phyloP scores from a whole-genome alignment of 106 monocot genomes.

The Apostasia ramifera region DNA sequence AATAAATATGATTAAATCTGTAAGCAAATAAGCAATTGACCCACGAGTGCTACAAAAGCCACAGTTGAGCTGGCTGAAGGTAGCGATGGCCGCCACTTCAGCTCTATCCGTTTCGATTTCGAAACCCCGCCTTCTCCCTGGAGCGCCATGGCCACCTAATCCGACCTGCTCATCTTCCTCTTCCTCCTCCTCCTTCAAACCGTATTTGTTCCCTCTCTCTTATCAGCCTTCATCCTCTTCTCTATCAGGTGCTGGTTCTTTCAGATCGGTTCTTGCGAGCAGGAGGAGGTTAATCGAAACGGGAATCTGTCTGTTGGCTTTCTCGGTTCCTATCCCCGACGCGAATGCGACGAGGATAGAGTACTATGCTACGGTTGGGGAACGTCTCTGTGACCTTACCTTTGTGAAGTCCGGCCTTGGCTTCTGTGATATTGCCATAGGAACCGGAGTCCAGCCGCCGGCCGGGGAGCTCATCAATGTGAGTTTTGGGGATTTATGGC shows the following conservation, averaged over 20 bases:
- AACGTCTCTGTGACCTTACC: slow-evolving; percentile 65
- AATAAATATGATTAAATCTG: too few species aligned
- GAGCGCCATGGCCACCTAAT: not conserved
- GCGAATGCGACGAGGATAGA: slow-evolving; percentile 72
- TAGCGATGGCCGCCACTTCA: slow-evolving; percentile 3
- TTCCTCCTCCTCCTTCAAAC: not conserved
- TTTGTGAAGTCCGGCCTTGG: slow-evolving; percentile 82
- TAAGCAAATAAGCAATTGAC: too few species aligned
- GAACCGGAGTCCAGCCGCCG: slow-evolving; percentile 56
- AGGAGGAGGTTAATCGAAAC: slow-evolving; percentile 48
- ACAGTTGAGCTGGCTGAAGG: not conserved
- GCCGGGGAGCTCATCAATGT: slow-evolving; percentile 85
- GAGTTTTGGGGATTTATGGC: slow-evolving; percentile 4
- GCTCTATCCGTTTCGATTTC: slow-evolving; percentile 12
- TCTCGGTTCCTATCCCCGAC: slow-evolving; percentile 23
- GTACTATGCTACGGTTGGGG: slow-evolving; percentile 89
- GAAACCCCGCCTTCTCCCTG: not conserved
- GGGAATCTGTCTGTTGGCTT: slow-evolving; percentile 45
- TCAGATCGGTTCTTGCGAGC: slow-evolving; percentile 11
- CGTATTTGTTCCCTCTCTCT: not conserved
- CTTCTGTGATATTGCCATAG: slow-evolving; percentile 67
- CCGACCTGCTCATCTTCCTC: not conserved
- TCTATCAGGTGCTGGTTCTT: slow-evolving; percentile 2
- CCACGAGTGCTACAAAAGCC: too few species aligned
- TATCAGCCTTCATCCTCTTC: slow-evolving; percentile 12